Base-by-base conservation (phyloP, 2,329 filamentous ascomycete genomes). In the Colletotrichum sp. region DNA sequence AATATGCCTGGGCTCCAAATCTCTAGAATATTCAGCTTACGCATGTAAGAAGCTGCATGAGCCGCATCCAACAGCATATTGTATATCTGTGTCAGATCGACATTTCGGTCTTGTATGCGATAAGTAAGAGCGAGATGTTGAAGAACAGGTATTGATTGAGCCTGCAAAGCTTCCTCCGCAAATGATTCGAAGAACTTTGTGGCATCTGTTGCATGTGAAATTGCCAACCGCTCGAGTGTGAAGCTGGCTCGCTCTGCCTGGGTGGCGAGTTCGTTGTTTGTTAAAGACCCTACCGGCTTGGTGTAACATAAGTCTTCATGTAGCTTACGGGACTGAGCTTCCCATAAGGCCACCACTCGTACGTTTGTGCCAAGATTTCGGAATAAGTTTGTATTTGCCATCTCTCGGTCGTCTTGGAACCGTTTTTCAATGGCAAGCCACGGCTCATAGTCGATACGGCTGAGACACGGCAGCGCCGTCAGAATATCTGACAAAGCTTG, bases 101-200 rank as follows among this genome's bases (percentile, higher is more conserved):
- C n/a, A 13, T 51, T 51, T 21, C 12, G 3, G 11, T 13, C n/a
- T 6, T 21, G n/a, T 7, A 51, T 51, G n/a, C 11, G n/a, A 51
- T 21, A 21, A 51, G 43, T 51, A 6, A 51, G 43, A 51, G 43
- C n/a, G 0, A 51, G 6, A 5, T 51, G n/a, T 51, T 51, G 3
- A 51, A 51, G 6, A 4, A 21, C 0, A 8, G 43, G n/a, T 51
- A 13, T 13, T 1, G 6, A 51, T 4, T 8, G n/a, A 51, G 43
- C 18, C n/a, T 13, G 11, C n/a, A 1, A 7, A 51, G 43, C 43
- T 3, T 51, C 7, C 4, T 8, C n/a, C 5, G 18, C n/a, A 1
- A 51, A 51, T 13, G 6, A 6, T 7, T 0, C 12, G n/a, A 51
- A 21, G 6, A 51, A 51, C 0, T 13, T 4, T 21, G 1, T 21